Evolutionary conservation across 257 asterid genomes (phyloP).

Genomic region (Gentiana macrophylla): DNA sequence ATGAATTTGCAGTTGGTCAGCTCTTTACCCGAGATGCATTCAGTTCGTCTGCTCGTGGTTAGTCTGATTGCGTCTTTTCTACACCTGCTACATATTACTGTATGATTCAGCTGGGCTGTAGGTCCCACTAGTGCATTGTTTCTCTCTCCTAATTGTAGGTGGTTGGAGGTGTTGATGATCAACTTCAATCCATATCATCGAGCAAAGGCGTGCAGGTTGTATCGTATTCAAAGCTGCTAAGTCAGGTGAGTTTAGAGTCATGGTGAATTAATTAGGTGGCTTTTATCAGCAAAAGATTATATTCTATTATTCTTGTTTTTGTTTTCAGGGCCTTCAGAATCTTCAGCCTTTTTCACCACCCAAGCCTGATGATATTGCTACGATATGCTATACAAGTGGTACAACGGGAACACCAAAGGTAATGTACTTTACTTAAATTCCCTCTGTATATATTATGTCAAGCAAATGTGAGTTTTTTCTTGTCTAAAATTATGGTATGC

Average conservation of each 20-base stretch:
- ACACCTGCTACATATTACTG: not conserved
- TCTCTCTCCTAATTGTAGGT: constrained; percentile 40
- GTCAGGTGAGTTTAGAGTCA: constrained; percentile 36
- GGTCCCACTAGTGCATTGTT: constrained; percentile 6
- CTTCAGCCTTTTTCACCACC: constrained; percentile 70
- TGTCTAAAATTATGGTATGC: not conserved
- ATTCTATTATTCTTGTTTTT: not conserved
- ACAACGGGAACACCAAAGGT: constrained; percentile 99
- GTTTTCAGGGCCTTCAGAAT: constrained; percentile 49
- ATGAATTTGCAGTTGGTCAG: constrained; percentile 45
- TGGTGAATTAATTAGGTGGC: too few species aligned
- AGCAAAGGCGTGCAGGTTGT: constrained; percentile 50
- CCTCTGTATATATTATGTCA: constrained; percentile 7
- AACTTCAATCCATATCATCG: constrained; percentile 61
- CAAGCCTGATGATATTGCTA: constrained; percentile 68
- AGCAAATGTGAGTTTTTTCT: not conserved
- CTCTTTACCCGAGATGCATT: constrained; percentile 72
- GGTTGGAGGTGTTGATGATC: constrained; percentile 74
- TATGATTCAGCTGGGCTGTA: not conserved
- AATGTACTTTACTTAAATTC: constrained; percentile 5
- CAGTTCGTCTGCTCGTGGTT: constrained; percentile 82
- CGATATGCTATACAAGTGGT: constrained; percentile 93
- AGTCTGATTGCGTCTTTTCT: constrained; percentile 9
- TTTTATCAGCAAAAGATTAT: too few species aligned
- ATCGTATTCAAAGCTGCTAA: constrained; percentile 54